Percentiles rank a stretch among this genome's conserved stretches.
Conservation (phyloP, 495 filamentous ascomycete genomes). For the Hypomontagnella monticulosa region DNA sequence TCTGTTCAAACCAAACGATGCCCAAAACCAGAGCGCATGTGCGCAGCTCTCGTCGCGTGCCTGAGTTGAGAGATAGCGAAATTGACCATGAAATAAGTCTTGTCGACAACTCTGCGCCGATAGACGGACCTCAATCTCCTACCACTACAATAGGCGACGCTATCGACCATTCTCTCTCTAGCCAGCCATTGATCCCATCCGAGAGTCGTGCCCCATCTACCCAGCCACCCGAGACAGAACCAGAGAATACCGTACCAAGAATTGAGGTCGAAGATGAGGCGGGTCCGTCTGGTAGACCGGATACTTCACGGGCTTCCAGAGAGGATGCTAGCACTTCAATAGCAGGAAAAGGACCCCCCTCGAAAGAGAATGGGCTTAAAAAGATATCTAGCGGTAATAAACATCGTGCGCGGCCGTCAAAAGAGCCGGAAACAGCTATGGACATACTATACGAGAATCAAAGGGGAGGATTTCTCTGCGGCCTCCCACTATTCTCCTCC, state of each 20-base stretch:
- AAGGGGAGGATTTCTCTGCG: slow-evolving; percentile 84
- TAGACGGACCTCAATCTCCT: slow-evolving; percentile 39
- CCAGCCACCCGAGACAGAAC: slow-evolving; percentile 26
- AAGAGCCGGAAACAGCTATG: slow-evolving; percentile 66
- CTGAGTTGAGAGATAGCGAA: slow-evolving; percentile 60
- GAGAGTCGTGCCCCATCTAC: slow-evolving; percentile 34
- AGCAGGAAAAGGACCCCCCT: slow-evolving; percentile 5
- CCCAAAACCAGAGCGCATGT: slow-evolving; percentile 53
- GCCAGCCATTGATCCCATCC: slow-evolving; percentile 29
- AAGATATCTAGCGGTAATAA: slow-evolving; percentile 5
- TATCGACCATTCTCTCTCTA: slow-evolving; percentile 21
- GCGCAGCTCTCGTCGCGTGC: slow-evolving; percentile 58
- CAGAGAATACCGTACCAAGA: slow-evolving; percentile 17
- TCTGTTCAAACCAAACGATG: slow-evolving; percentile 46
- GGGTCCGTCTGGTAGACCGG: slow-evolving; percentile 24
- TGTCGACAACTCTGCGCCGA: slow-evolving; percentile 51
- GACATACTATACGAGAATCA: slow-evolving; percentile 97
- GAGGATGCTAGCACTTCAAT: slow-evolving; percentile 9
- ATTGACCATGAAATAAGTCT: slow-evolving; percentile 71
- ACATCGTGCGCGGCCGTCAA: slow-evolving; percentile 9
- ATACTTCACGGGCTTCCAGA: slow-evolving; percentile 15
- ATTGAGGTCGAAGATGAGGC: slow-evolving; percentile 17
- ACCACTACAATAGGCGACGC: slow-evolving; percentile 15
- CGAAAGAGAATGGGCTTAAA: slow-evolving; percentile 10
- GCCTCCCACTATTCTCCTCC: slow-evolving; percentile 85